phyloP scores from a whole-genome alignment of 2,329 filamentous ascomycete species.

The Trichoderma cornu-damae region DNA sequence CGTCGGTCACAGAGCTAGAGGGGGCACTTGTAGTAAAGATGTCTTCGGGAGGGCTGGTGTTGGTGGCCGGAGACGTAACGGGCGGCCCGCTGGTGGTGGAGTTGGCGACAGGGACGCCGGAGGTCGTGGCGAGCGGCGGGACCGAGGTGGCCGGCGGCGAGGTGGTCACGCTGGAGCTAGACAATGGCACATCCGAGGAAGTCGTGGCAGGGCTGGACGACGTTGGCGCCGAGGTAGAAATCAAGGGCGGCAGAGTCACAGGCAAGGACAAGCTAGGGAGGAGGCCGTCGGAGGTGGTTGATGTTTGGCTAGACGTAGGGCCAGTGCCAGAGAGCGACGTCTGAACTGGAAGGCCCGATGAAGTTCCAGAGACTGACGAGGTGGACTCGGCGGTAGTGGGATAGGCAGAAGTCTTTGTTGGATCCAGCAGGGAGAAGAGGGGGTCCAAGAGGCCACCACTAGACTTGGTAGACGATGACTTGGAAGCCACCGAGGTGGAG shows the following conservation, averaged over 20 bases:
- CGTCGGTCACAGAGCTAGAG: not conserved
- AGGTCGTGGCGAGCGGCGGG: not conserved
- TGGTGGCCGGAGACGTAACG: slow-evolving; percentile 2
- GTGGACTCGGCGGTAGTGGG: slow-evolving; percentile 7
- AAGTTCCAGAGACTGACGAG: not conserved
- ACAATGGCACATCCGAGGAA: not conserved
- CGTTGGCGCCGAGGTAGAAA: not conserved
- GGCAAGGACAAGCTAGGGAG: slow-evolving; percentile 7
- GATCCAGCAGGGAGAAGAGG: slow-evolving; percentile 23
- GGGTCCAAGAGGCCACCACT: slow-evolving; percentile 25
- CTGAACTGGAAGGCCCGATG: slow-evolving; percentile 11
- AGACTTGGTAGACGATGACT: not conserved
- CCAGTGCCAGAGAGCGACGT: slow-evolving; percentile 8
- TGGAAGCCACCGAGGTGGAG: not conserved
- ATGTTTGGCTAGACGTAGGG: not conserved
- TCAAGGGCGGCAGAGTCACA: slow-evolving; percentile 7
- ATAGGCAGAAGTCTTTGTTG: slow-evolving; percentile 13
- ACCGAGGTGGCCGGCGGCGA: not conserved
- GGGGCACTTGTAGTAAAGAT: not conserved
- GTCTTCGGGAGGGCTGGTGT: not conserved
- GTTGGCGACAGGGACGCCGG: slow-evolving; percentile 7
- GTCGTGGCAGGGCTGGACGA: not conserved
- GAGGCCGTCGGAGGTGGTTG: slow-evolving; percentile 20
- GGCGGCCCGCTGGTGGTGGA: slow-evolving; percentile 13
- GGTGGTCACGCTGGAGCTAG: slow-evolving; percentile 11